Evolutionary conservation across 805 yeast genomes (phyloP), one percentile per base, ranked within the genome.

Genomic region (Saturnispora ahearnii): DNA sequence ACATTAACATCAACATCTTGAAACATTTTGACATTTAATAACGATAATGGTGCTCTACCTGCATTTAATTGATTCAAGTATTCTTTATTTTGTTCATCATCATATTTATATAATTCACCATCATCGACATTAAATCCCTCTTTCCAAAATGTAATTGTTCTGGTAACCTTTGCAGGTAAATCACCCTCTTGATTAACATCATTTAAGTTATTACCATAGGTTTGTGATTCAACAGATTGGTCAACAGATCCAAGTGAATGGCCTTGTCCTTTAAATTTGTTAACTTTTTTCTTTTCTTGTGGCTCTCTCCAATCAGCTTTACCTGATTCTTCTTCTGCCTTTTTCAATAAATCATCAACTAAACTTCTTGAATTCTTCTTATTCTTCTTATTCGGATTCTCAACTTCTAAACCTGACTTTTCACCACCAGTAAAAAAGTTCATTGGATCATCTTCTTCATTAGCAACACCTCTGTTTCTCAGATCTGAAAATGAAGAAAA

Each of bases 51-150:
- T 0, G 96, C 99, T 51, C 95, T 75, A 9, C 99, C 99, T 50
- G 81, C 76, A 61, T 87, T 85, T 66, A 93, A 75, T 57, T 90
- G 93, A 55, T 81, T 76, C 59, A 93, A 72, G 55, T 87, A 84
- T 41, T 74, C 77, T 44, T 82, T 82, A 63, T 91, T 93, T n/a
- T 77, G 80, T 5, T 96, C 96, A 64, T 93, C 98, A 60, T 91
- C 96, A 64, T 89, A 93, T 51, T 93, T 73, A 64, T 77, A 83
- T 50, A 93, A 73, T 24, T 79, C 78, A 2, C 98, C 98, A 45
- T 90, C 96, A 31, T 93, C 98, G 26, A 93, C 89, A 54, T 88
- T 87, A 68, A 93, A 93, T 1, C 99, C 99, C 60, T 93, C 91
- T 57, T 81, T 84, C 99, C 99, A 93, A 64, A 93, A 91, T 0